phyloP scores from a whole-genome alignment of 2,329 filamentous ascomycete species.

The Hymenotorrendiella dingleyae region DNA sequence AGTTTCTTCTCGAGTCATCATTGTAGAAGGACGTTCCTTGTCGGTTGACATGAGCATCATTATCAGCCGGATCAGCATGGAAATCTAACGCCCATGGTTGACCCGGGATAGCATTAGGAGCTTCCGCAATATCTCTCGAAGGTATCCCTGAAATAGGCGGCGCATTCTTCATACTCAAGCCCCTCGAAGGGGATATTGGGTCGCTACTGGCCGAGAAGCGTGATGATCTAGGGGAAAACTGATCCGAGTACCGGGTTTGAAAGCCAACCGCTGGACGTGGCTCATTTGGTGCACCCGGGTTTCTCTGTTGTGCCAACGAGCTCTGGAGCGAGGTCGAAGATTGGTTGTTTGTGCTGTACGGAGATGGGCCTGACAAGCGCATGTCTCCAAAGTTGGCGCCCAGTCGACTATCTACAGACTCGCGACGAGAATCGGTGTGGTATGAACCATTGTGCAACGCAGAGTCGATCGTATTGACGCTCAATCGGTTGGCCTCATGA shows the following conservation, averaged over 20 bases:
- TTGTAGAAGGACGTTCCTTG: conserved; percentile 32
- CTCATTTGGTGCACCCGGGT: conserved; percentile 43
- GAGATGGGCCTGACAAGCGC: conserved; percentile 56
- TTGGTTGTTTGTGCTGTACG: conserved; percentile 71
- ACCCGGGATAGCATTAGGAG: conserved; percentile 74
- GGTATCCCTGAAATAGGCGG: conserved; percentile 71
- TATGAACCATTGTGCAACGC: conserved; percentile 27
- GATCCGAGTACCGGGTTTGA: conserved; percentile 39
- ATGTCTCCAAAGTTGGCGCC: conserved; percentile 67
- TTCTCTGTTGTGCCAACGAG: conserved; percentile 61
- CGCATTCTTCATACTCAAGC: conserved; percentile 46
- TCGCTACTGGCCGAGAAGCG: conserved; percentile 10
- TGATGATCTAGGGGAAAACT: conserved; percentile 40
- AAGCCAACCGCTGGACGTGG: conserved; percentile 31
- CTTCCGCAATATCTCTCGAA: conserved; percentile 59
- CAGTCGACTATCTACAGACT: conserved; percentile 75
- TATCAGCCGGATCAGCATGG: conserved; percentile 46
- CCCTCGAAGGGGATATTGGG: conserved; percentile 7
- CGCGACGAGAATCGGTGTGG: conserved; percentile 52
- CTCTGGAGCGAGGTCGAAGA: conserved; percentile 71
- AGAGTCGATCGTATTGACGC: conserved; percentile 18
- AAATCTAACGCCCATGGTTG: conserved; percentile 69
- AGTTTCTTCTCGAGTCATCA: conserved; percentile 63
- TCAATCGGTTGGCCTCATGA: conserved; percentile 9
- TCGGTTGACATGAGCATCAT: conserved; percentile 48